Base-by-base conservation (phyloP, 257 asterid genomes). In the Solanum bulbocastanum region DNA sequence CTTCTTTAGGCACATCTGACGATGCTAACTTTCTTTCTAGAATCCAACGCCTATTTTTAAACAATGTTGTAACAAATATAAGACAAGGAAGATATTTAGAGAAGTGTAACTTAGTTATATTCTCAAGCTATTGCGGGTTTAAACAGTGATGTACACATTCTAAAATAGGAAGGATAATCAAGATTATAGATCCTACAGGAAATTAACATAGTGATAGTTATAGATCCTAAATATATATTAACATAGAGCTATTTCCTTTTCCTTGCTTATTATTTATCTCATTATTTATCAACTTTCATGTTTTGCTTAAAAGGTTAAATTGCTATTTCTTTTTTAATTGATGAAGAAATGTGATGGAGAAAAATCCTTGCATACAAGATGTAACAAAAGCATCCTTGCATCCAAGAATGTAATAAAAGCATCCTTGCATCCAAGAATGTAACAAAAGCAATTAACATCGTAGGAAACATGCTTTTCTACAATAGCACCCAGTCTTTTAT, bases 1-100 rank as follows among this genome's bases (percentile, higher is more conserved):
- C 99, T 91, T 97, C 99, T 92, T 93, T 91, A 40, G 99, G 96
- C 89, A 96, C 99, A 96, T 95, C 99, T 22, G 99, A 97, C 91
- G 99, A 93, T 40, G 99, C 99, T 91, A 97, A 90, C 93, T 94
- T 95, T 83, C 98, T 92, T 90, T 97, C 98, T 83, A 97, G 91
- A 74, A 97, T 68, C 98, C 99, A 97, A 86, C 99, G 96, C 94
- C 99, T 97, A 96, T 98, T 92, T 85, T 84, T 66, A 75, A 65
- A 87, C 85, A 81, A 90, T 35, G 89, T 35, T 10, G 73, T 42
- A 88, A 86, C 76, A 44, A 44, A 10, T 30, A 69, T 42, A 82
- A 79, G 18, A 66, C 76, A 60, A 37, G 22, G 58, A 82, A 30
- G 46, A 88, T 89, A 85, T 72, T 58, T 33, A 74, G 78, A 87